Evolutionary conservation across 108 stramenopile species (phyloP).

Genomic region (Chaetoceros muelleri): DNA sequence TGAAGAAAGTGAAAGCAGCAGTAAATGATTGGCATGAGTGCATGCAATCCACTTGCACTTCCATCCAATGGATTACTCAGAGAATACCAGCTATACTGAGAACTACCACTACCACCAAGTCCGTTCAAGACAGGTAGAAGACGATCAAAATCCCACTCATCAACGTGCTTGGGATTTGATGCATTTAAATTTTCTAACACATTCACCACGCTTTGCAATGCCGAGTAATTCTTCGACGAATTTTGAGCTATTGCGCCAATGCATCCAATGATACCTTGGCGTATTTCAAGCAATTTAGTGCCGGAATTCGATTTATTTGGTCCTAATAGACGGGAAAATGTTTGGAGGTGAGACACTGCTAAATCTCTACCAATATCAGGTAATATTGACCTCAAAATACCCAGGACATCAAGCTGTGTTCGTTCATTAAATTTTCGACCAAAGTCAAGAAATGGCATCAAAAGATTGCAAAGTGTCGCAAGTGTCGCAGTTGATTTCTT

Average conservation of each 20-base stretch:
- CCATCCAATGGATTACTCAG: constrained; percentile 3
- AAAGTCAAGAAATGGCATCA: constrained; percentile 57
- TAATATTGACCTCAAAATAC: constrained; percentile 43
- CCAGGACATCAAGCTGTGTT: constrained; percentile 43
- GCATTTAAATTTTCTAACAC: constrained; percentile 37
- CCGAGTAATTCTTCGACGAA: neutral
- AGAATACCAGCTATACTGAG: constrained; percentile 32
- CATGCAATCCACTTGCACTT: constrained; percentile 16
- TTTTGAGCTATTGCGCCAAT: constrained; percentile 5
- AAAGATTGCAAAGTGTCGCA: constrained; percentile 39
- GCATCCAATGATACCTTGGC: constrained; percentile 21
- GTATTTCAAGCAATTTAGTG: constrained; percentile 27
- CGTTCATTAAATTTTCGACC: constrained; percentile 31
- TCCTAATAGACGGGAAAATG: constrained; percentile 41
- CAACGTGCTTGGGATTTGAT: constrained; percentile 45
- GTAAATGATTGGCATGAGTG: constrained; percentile 47
- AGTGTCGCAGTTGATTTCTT: constrained; percentile 16
- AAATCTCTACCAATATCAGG: constrained; percentile 26
- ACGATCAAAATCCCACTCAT: constrained; percentile 66
- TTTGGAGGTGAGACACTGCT: constrained; percentile 24
- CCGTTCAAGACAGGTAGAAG: constrained; percentile 58
- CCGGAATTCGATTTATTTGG: constrained; percentile 54
- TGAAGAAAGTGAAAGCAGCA: constrained; percentile 61
- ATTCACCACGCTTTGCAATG: constrained; percentile 15
- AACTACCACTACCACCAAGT: constrained; percentile 23